These are phyloP conservation scores for Diplodia corticola DNA, from an alignment of 2,329 filamentous ascomycete genomes.

Conservation along the genomic window DNA sequence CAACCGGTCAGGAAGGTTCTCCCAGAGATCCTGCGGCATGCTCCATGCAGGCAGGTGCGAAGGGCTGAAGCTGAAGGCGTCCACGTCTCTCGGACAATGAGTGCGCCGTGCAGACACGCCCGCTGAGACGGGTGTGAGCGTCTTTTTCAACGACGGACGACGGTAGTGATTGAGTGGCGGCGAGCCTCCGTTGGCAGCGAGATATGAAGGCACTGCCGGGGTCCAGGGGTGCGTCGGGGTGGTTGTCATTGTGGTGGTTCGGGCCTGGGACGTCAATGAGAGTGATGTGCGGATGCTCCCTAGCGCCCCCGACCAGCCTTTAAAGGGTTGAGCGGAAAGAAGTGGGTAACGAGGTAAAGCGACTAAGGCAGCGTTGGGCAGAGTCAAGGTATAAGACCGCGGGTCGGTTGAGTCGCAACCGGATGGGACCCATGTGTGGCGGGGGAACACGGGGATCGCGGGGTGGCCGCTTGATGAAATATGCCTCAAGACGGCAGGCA, in stretches of 20 bases:
- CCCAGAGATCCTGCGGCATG: slow-evolving; percentile 40
- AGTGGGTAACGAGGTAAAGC: background rate
- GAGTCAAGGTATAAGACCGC: background rate
- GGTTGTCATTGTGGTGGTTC: slow-evolving; percentile 4
- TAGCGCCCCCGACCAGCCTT: slow-evolving; percentile 15
- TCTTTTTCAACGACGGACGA: slow-evolving; percentile 15
- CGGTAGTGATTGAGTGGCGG: slow-evolving; percentile 15
- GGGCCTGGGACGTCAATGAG: background rate
- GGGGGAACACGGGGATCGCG: slow-evolving; percentile 21
- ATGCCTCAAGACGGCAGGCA: slow-evolving; percentile 2
- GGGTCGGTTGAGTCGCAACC: slow-evolving; percentile 1
- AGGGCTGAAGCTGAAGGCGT: slow-evolving; percentile 41
- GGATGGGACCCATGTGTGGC: slow-evolving; percentile 11
- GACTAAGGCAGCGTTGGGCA: slow-evolving; percentile 13
- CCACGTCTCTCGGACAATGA: slow-evolving; percentile 37
- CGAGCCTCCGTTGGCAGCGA: slow-evolving; percentile 12
- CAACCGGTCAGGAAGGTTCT: slow-evolving; percentile 39
- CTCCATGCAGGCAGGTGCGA: slow-evolving; percentile 42
- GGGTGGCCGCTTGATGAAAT: slow-evolving; percentile 19
- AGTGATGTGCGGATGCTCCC: slow-evolving; percentile 12
- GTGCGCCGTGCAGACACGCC: slow-evolving; percentile 30
- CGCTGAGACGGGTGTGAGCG: slow-evolving; percentile 8
- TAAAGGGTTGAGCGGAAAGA: background rate
- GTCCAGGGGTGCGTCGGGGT: background rate
- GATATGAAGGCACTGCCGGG: slow-evolving; percentile 1